Base-by-base conservation (phyloP, 2,329 filamentous ascomycete genomes). In the Cercospora janseana region DNA sequence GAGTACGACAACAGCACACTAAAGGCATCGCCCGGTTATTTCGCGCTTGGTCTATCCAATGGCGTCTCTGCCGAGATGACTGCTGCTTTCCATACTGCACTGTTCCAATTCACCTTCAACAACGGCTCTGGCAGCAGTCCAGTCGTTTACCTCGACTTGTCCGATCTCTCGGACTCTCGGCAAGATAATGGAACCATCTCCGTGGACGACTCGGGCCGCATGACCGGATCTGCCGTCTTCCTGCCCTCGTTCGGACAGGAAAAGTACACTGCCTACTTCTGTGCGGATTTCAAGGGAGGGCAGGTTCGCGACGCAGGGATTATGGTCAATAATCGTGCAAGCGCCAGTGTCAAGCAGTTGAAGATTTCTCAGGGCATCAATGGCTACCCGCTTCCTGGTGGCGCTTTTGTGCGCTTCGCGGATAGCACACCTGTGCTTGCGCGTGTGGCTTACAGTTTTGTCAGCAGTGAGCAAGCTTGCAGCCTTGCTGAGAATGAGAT, bases 401-500 rank as follows among this genome's bases (percentile, higher is more conserved):
- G 70, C 3, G 69, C 61, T 10, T 72, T 67, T 43, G 56, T 69
- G 13, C 67, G 69, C 1, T 80, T 80, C 54, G 70, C 67, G 1
- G 80, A 67, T 55, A 66, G 66, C 3, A 56, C 60, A 6, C 62
- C 63, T 1, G 60, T 81, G 15, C 72, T 68, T 13, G 81, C 77
- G 0, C 71, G 77, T 35, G 80, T 87, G 0, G 84, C 83, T 1
- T 78, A 87, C 7, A 87, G 83, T 0, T 87, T 83, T 66, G 77
- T 86, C 16, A 86, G 82, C 0, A 66, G 75, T 0, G 67, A 72
- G 4, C 76, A 82, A 56, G 84, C 83, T 3, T 87, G 84, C 62
- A 51, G 64, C 7, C 81, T 80, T 52, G 72, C 84, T 4, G 69
- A 84, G 34, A 58, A 59, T 2, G 80, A 86, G 56, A 81, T 87